Evolutionary conservation across 139 green algal genomes (phyloP), one percentile per base, ranked within the genome.

Genomic region (Picochlorum sp.): DNA sequence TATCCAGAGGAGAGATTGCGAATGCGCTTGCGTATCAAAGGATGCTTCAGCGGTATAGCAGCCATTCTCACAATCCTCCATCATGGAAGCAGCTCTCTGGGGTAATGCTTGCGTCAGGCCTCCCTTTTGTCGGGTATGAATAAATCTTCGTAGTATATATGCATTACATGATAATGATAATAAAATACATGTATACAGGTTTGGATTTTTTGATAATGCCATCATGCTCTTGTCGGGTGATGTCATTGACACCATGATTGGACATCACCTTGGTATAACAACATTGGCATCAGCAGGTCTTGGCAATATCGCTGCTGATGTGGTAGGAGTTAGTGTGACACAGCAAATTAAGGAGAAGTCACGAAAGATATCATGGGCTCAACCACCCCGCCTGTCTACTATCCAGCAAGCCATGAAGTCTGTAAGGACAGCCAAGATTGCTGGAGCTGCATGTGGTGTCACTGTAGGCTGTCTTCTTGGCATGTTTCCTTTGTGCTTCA

Each of bases 191-290:
- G 13, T 18, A 45, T 37, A 14, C 50, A 45, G 60, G 23, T 76
- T 81, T 58, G 76, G 68, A 13, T 74, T 83, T 38, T 55, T 67
- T 24, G 68, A 78, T 51, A 77, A 81, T 62, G 57, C 49, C n/a
- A 31, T 80, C 55, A 81, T 87, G 85, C 76, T 92, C 37, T 55
- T 77, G 23, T 82, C 82, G 20, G 85, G 85, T 20, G 82, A 88
- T 51, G 68, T 81, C 57, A 90, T 92, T 31, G 85, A 92, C 41
- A 7, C 54, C 1, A 50, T 67, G 34, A 72, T 83, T 16, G 78
- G 78, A 23, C 64, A 38, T 3, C 50, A 52, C 24, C 26, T 85
- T 18, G 78, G 76, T 14, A 60, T 85, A 6, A 71, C 78, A 6
- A 80, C 77, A 15, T n/a, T 85, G 65, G 78, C 78, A 4, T 75